Evolutionary conservation across 345 rosid genomes (phyloP).

Genomic region (Capsella bursapastoris): DNA sequence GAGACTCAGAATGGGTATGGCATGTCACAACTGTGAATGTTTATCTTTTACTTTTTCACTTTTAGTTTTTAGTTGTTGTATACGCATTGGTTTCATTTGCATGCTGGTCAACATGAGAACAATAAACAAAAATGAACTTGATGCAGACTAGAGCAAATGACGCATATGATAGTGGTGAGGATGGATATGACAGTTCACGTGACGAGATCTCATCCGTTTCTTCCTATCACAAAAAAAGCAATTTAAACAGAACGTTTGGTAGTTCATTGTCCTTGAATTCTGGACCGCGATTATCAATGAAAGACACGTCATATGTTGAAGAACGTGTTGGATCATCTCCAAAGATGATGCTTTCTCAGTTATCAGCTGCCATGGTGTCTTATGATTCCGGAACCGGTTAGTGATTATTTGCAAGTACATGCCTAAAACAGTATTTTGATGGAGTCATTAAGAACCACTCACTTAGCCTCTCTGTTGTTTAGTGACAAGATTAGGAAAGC

Average conservation of each 20-base stretch:
- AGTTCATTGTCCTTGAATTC: constrained; percentile 79
- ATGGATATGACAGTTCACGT: constrained; percentile 88
- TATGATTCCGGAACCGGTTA: constrained; percentile 65
- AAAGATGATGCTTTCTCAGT: constrained; percentile 56
- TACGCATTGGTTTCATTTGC: constrained; percentile 29
- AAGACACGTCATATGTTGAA: constrained; percentile 58
- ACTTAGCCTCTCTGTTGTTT: constrained; percentile 16
- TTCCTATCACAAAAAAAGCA: constrained; percentile 71
- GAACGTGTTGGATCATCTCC: constrained; percentile 67
- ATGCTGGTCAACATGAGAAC: constrained; percentile 18
- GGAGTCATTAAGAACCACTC: constrained; percentile 17
- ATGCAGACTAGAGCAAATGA: constrained; percentile 81
- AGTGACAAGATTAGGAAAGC: not conserved
- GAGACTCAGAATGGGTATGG: constrained; percentile 96
- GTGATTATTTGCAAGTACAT: constrained; percentile 26
- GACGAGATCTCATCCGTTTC: constrained; percentile 94
- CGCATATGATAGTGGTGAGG: constrained; percentile 66
- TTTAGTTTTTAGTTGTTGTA: not conserved
- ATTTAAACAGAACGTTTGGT: constrained; percentile 64
- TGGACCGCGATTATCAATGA: constrained; percentile 67
- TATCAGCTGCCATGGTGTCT: constrained; percentile 73
- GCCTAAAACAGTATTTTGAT: constrained; percentile 12
- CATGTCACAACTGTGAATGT: constrained; percentile 33
- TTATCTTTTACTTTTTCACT: not conserved
- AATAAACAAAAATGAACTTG: constrained; percentile 18